Evolutionary conservation across 1,284 basidiomycete species (phyloP).

Genomic region (Naganishia liquefaciens): DNA sequence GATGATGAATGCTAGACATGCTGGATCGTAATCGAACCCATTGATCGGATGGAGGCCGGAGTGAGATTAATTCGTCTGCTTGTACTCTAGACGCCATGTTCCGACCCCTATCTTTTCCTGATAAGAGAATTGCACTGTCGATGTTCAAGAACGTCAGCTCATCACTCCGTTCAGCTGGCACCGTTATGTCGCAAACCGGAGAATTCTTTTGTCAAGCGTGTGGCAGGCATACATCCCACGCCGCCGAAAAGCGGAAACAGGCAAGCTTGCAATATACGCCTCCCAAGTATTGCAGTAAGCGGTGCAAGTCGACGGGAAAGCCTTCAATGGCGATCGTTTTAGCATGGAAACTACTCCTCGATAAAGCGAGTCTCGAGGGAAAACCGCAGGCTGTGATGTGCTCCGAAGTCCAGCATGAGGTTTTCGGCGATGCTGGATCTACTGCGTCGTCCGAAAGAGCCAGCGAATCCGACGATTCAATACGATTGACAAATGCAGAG

Average conservation of each 20-base stretch:
- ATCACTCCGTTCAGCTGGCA: not conserved
- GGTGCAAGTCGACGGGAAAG: conserved; percentile 20
- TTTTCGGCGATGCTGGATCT: not conserved
- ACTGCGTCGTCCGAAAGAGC: too few relatives aligned
- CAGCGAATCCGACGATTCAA: not conserved
- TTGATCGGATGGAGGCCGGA: too few relatives aligned
- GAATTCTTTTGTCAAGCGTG: conserved; percentile 30
- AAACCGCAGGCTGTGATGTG: conserved; percentile 12
- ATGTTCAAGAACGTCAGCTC: not conserved
- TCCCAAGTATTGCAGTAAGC: conserved; percentile 24
- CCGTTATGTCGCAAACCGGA: not conserved
- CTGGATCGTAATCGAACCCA: conserved; percentile 13
- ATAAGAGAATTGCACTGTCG: too few relatives aligned
- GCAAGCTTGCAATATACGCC: not conserved
- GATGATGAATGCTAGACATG: too few relatives aligned
- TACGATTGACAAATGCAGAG: not conserved
- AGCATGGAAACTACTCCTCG: conserved; percentile 10
- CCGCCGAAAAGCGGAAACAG: conserved; percentile 4
- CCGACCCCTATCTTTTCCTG: too few relatives aligned
- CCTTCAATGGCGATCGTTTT: conserved; percentile 4
- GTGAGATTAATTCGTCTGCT: too few relatives aligned
- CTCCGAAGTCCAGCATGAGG: conserved; percentile 23
- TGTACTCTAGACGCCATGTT: too few relatives aligned
- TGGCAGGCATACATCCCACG: conserved; percentile 29
- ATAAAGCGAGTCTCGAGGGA: conserved; percentile 1